Percentiles rank a stretch among this genome's conserved stretches.
Conservation (phyloP, 139 green algal genomes). For the Monoraphidium neglectum region DNA sequence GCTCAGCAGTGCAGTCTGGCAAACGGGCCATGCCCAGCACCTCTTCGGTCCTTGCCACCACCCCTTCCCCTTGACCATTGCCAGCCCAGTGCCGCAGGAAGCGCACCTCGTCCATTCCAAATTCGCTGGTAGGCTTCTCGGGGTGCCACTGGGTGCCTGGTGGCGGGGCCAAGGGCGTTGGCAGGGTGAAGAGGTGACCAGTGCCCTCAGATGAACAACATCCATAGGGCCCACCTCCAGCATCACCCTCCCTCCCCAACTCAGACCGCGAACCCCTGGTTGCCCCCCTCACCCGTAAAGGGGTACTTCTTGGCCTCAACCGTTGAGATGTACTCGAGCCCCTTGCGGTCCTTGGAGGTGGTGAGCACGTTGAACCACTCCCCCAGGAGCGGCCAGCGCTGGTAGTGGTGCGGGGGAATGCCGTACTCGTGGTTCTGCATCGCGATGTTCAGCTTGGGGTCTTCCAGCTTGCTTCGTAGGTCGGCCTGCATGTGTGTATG, state of each 20-base stretch:
- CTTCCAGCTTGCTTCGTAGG: slow-evolving; percentile 38
- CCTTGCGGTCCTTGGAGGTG: slow-evolving; percentile 72
- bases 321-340: slow-evolving; percentile 73
- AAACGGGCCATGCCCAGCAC: not conserved
- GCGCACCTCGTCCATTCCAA: slow-evolving; percentile 81
- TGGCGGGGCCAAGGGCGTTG: not conserved
- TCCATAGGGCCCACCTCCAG: too few relatives aligned
- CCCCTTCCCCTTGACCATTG: not conserved
- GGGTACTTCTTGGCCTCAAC: slow-evolving; percentile 82
- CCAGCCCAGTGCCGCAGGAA: too few relatives aligned
- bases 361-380: slow-evolving; percentile 62
- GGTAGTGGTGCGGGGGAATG: slow-evolving; percentile 68
- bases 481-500: not conserved
- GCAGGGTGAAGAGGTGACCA: too few relatives aligned
- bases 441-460: slow-evolving; percentile 65
- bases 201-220: too few relatives aligned
- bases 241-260: too few relatives aligned
- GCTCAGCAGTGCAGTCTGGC: not conserved
- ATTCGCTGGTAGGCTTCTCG: slow-evolving; percentile 87
- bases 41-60: not conserved
- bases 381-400: slow-evolving; percentile 58
- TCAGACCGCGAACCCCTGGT: too few relatives aligned
- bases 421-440: slow-evolving; percentile 82
- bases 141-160: slow-evolving; percentile 81
- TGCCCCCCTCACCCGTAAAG: slow-evolving; percentile 62